phyloP scores from a whole-genome alignment of 345 rosid species.

The Kandelia obovata region DNA sequence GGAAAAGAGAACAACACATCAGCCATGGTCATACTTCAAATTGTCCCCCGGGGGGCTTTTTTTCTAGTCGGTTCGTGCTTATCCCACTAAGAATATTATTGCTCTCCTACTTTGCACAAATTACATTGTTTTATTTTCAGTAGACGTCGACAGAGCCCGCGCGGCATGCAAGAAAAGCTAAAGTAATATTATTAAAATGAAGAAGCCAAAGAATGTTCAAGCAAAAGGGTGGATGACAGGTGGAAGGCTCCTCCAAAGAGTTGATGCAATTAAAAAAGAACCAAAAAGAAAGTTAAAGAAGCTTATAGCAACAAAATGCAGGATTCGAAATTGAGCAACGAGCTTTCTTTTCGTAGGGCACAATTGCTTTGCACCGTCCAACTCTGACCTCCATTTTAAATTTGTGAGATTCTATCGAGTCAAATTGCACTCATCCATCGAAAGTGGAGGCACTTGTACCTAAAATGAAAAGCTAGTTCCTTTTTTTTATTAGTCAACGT shows the following conservation, averaged over 20 bases:
- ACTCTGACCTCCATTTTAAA: not conserved
- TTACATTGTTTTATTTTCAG: not conserved
- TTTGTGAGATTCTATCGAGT: conserved; percentile 26
- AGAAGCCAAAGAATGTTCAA: not conserved
- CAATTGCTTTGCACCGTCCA: conserved; percentile 30
- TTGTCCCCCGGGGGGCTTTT: not conserved
- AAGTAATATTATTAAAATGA: not conserved
- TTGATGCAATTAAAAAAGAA: conserved; percentile 3
- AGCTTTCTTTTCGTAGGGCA: not conserved
- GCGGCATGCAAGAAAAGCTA: conserved; percentile 11
- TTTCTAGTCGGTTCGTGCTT: conserved; percentile 8
- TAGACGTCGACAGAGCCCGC: not conserved
- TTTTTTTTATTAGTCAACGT: too few species aligned
- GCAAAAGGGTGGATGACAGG: not conserved
- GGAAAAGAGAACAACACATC: conserved; percentile 1
- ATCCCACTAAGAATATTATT: conserved; percentile 11
- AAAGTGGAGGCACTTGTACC: conserved; percentile 2
- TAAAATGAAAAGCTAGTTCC: not conserved
- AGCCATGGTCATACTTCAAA: not conserved
- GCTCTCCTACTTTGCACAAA: conserved; percentile 1
- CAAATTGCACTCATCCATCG: conserved; percentile 15
- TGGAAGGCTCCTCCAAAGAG: conserved; percentile 13
- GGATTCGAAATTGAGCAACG: not conserved
- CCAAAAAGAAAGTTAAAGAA: conserved; percentile 17
- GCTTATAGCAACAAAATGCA: not conserved